Conservation (phyloP, 75 land plant species). For the Picea sitchensis region DNA sequence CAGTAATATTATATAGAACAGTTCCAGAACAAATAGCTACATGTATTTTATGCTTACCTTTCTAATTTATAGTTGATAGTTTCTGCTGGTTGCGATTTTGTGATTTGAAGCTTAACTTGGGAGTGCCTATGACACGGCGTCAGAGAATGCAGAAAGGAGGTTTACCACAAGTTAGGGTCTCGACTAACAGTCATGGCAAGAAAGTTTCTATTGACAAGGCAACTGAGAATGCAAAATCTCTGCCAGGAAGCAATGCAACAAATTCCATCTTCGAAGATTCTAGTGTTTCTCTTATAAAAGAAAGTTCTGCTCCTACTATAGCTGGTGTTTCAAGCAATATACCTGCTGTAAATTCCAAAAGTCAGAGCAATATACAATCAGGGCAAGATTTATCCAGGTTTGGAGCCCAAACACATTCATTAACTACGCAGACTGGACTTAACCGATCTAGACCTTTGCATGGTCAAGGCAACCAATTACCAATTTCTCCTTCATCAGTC, state of each 20-base stretch:
- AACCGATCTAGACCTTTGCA: conserved; percentile 21
- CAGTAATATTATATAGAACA: not conserved
- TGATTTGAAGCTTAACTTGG: conserved; percentile 66
- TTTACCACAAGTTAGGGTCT: conserved; percentile 39
- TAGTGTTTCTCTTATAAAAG: conserved; percentile 10
- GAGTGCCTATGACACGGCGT: conserved; percentile 30
- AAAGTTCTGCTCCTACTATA: conserved; percentile 22
- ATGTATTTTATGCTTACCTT: not conserved
- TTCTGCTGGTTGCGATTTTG: not conserved
- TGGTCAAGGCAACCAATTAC: conserved; percentile 35
- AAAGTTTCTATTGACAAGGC: conserved; percentile 50
- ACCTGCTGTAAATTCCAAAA: conserved; percentile 21
- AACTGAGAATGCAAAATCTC: conserved; percentile 31
- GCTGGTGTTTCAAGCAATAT: conserved; percentile 19
- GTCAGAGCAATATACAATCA: conserved; percentile 14
- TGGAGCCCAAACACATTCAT: conserved; percentile 20
- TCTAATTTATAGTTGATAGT: not conserved
- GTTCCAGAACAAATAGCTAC: not conserved
- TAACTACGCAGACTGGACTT: conserved; percentile 12
- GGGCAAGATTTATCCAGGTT: conserved; percentile 29
- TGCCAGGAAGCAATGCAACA: conserved; percentile 25
- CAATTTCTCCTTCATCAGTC: conserved; percentile 28
- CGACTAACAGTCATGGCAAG: conserved; percentile 46
- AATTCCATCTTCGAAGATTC: conserved; percentile 14
- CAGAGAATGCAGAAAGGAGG: conserved; percentile 44